A percentile compares a stretch with the other conserved stretches of the same genome.
These are phyloP conservation scores for Apocynum venetum DNA, from an alignment of 257 asterid species.

Conservation along the genomic window DNA sequence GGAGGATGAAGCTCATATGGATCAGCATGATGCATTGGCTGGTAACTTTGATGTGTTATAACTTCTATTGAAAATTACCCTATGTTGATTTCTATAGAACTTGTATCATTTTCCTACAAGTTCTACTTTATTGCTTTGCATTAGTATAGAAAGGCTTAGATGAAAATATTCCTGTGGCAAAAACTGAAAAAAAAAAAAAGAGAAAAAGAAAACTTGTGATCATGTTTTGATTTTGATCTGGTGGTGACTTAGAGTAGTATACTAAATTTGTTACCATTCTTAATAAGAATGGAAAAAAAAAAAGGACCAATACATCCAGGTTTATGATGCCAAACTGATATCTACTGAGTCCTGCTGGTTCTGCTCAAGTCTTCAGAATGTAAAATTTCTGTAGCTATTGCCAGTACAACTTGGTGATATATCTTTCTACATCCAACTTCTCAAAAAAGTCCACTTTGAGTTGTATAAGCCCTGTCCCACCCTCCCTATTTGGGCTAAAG, in stretches of 20 bases:
- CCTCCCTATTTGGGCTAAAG: not conserved
- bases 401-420: not conserved
- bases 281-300: not conserved
- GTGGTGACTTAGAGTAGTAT: not conserved
- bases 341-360: not conserved
- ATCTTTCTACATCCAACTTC: not conserved
- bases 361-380: not conserved
- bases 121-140: not conserved
- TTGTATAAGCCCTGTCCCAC: not conserved
- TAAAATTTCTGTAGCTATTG: not conserved
- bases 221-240: not conserved
- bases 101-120: no score
- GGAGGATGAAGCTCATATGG: conserved; percentile 96
- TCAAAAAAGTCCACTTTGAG: not conserved
- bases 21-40: conserved; percentile 54
- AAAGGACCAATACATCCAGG: not conserved
- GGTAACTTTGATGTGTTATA: conserved; percentile 36
- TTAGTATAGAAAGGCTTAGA: no score
- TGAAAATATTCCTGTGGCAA: not conserved
- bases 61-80: not conserved
- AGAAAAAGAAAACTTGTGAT: no score
- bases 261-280: not conserved
- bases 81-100: not conserved
- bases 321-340: not conserved
- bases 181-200: not conserved